Conservation (phyloP, 148 eudicot genomes). For the Camellia japonica region DNA sequence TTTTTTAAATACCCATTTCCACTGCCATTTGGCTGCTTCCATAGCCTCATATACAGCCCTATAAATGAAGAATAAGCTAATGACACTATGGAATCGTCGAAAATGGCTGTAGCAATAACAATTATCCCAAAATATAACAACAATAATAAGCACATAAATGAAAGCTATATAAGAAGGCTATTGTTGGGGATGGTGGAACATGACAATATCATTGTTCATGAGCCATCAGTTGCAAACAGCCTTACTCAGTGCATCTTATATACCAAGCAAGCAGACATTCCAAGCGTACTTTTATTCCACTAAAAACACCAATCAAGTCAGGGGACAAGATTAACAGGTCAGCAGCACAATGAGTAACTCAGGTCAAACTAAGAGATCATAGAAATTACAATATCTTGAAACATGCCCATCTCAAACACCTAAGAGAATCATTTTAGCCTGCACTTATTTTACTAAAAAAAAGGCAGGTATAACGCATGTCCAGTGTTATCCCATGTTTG, state of each 20-base stretch:
- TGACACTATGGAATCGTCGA: background rate
- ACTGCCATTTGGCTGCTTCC: background rate
- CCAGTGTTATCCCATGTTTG: background rate
- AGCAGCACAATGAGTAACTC: background rate
- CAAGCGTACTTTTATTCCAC: background rate
- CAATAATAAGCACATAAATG: no score
- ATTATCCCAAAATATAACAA: background rate
- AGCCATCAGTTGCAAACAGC: background rate
- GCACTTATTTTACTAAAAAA: no score
- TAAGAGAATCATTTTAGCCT: no score
- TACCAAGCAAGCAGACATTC: background rate
- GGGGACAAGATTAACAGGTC: background rate
- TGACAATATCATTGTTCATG: background rate
- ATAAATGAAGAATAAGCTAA: background rate
- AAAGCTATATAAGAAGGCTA: background rate
- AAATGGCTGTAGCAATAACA: background rate
- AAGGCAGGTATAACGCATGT: no score
- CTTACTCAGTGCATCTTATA: background rate
- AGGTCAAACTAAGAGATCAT: background rate
- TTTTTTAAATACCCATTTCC: background rate
- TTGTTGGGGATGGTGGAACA: background rate
- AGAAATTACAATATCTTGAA: background rate
- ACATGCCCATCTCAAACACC: no score
- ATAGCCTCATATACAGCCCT: background rate
- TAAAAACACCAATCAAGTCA: background rate